Conservation (phyloP, 306 rosid species). For the Quercus alba region DNA sequence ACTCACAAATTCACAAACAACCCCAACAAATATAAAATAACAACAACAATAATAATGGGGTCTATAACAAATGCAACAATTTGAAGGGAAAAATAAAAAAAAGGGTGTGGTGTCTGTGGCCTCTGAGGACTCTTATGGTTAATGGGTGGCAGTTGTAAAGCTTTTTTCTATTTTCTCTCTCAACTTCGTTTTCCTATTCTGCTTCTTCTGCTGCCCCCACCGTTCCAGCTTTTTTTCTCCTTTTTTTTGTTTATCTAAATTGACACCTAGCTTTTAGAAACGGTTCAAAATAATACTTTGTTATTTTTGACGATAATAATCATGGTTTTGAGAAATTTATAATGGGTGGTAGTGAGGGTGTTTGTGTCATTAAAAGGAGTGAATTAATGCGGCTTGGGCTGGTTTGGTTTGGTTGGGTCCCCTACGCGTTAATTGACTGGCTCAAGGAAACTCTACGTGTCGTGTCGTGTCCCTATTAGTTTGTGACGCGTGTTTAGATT, state of each 20-base stretch:
- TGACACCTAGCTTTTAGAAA: neutral
- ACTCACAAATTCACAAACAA: too few relatives aligned
- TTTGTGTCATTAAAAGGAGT: neutral
- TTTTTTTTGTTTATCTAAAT: neutral
- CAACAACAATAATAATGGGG: neutral
- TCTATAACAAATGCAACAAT: neutral
- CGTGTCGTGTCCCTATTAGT: neutral
- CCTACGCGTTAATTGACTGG: constrained; percentile 63
- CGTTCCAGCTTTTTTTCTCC: too few relatives aligned
- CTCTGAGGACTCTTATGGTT: constrained; percentile 27
- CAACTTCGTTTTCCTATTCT: too few relatives aligned
- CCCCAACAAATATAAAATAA: neutral
- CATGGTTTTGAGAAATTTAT: too few relatives aligned
- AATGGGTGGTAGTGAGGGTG: neutral
- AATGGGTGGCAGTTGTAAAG: constrained; percentile 37
- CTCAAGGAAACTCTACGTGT: constrained; percentile 15
- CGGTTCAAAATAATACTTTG: neutral
- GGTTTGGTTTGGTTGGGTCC: constrained; percentile 10
- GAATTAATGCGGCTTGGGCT: neutral
- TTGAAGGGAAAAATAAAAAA: neutral
- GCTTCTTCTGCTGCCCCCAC: too few relatives aligned
- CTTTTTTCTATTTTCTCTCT: neutral
- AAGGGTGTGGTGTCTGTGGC: constrained; percentile 22
- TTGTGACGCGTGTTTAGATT: neutral
- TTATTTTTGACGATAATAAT: neutral